Conservation (phyloP, 192 early-diverging fungal species). For the Phycomyces blakesleeanus region DNA sequence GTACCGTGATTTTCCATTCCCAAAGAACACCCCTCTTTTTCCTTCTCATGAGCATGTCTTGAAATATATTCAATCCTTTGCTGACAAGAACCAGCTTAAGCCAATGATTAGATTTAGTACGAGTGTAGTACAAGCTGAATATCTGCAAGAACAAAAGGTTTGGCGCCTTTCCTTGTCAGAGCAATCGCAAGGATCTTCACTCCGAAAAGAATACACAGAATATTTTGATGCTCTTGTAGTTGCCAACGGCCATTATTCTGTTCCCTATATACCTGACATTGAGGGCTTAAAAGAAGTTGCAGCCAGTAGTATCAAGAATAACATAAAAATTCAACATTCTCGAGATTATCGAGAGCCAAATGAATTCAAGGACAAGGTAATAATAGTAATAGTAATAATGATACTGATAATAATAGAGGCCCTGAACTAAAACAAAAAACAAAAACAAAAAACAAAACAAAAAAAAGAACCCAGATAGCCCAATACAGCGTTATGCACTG, state of each 20-base stretch:
- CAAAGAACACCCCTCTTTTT: constrained; percentile 30
- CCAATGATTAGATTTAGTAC: constrained; percentile 36
- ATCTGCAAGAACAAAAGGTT: constrained; percentile 11
- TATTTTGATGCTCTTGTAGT: constrained; percentile 50
- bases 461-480: too few species aligned
- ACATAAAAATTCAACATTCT: constrained; percentile 23
- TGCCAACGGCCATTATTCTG: constrained; percentile 43
- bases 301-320: neutral
- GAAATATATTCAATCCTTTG: constrained; percentile 37
- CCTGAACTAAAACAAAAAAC: neutral
- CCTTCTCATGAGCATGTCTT: constrained; percentile 38
- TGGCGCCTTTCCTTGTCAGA: constrained; percentile 20
- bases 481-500: too few species aligned
- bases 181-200: constrained; percentile 1
- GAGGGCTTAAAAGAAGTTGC: constrained; percentile 22
- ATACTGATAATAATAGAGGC: neutral
- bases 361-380: constrained; percentile 33
- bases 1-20: constrained; percentile 41
- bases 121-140: constrained; percentile 27
- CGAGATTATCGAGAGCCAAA: constrained; percentile 32
- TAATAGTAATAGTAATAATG: neutral
- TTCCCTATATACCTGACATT: constrained; percentile 49
- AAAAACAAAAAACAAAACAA: too few species aligned
- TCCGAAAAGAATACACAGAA: constrained; percentile 5
- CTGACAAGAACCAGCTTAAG: constrained; percentile 14